phyloP scores from a whole-genome alignment of 2,329 filamentous ascomycete genomes.

The Aspergillus sp. region DNA sequence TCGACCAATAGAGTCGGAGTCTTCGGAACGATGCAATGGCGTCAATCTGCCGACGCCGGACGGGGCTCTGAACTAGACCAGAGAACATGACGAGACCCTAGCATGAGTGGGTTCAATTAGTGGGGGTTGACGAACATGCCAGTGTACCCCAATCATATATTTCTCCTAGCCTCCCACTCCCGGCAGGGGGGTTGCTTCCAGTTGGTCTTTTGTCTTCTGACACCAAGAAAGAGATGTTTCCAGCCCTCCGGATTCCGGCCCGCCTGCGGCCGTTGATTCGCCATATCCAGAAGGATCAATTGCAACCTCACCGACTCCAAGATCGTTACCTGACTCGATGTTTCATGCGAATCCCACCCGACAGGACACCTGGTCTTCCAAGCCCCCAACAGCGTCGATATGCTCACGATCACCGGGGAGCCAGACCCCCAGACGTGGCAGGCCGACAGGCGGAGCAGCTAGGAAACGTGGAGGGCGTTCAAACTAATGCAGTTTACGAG shows the following conservation, averaged over 20 bases:
- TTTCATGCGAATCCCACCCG: background rate
- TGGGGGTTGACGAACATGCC: background rate
- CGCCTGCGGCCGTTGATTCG: background rate
- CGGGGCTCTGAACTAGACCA: background rate
- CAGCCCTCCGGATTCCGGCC: background rate
- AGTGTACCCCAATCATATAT: background rate
- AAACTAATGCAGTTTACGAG: background rate
- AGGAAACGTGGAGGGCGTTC: background rate
- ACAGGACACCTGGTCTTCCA: background rate
- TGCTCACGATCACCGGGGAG: background rate
- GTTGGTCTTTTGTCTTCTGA: background rate
- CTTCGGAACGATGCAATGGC: background rate
- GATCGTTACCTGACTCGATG: background rate
- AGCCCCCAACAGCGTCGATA: background rate
- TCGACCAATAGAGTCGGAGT: no score
- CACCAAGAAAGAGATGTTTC: background rate
- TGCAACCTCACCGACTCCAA: background rate
- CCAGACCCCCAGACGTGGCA: background rate
- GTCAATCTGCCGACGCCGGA: background rate
- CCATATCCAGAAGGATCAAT: background rate
- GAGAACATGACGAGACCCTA: background rate
- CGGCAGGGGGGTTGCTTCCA: background rate
- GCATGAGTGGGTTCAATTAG: background rate
- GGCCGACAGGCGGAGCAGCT: background rate
- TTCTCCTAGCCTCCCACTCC: background rate